Base-by-base conservation (phyloP, 2,329 filamentous ascomycete genomes). In the Talaromyces funiculosus region DNA sequence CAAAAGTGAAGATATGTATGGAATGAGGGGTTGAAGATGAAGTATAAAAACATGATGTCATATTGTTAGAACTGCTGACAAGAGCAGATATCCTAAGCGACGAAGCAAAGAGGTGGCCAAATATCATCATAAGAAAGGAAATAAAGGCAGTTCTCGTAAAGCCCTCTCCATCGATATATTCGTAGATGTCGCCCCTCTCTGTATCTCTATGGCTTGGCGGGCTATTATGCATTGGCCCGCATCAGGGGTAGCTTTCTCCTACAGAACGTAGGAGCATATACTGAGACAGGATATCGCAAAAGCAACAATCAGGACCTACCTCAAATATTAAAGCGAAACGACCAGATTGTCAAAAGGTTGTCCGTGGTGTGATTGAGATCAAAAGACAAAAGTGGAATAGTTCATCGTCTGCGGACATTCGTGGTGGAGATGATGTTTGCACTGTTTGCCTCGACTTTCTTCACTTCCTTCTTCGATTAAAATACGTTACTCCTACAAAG, bases 401-500 rank as follows among this genome's bases (percentile, higher is more conserved):
- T n/a, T 8, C 20, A 24, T 49, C 14, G 45, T 53, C 18, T 22
- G 10, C n/a, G 31, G 47, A 16, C 31, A 24, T 16, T 58, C 38
- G 42, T 49, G 45, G 45, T 14, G 45, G 45, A 49, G 45, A 33
- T 12, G 26, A 14, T 58, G 66, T 67, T 67, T 67, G 66, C 59
- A 60, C 5, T 64, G 66, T 67, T 67, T 67, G 65, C 35, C 53
- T 45, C 38, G 38, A 31, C 24, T 3, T 10, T 20, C 22, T 47
- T 47, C 29, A 6, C 43, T n/a, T 29, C 12, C 7, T 16, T 16
- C 43, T 31, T 51, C 45, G 20, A 40, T n/a, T 20, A 14, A 9
- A n/a, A n/a, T n/a, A n/a, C n/a, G 4, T 5, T 49, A 31, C 45
- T 47, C 18, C 43, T 18, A 47, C 43, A 10, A n/a, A n/a, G n/a